Percentiles rank a stretch among this genome's conserved stretches.
phyloP scores from a whole-genome alignment of 352 stramenopile genomes.

The Pythium aristosporum region DNA sequence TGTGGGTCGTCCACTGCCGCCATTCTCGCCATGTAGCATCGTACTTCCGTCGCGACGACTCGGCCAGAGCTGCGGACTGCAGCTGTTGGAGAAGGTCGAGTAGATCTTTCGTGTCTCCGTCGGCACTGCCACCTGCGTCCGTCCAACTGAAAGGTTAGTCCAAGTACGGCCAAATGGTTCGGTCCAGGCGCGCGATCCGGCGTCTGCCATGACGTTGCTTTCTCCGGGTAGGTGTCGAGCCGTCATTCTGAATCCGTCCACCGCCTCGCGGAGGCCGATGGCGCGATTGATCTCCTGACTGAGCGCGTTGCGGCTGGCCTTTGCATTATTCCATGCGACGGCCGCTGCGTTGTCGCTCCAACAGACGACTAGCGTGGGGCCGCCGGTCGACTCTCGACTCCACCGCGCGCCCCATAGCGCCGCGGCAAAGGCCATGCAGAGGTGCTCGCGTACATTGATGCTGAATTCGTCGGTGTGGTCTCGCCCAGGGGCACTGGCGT shows the following conservation, averaged over 20 bases:
- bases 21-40: neutral
- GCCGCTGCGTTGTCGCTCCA: constrained; percentile 35
- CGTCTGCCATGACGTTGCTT: constrained; percentile 32
- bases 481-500: neutral
- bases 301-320: constrained; percentile 1
- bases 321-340: constrained; percentile 16
- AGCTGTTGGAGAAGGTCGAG: neutral
- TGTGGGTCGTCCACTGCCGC: neutral
- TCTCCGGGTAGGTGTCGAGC: constrained; percentile 16
- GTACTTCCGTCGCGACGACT: neutral
- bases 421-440: constrained; percentile 26
- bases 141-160: constrained; percentile 1
- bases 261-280: constrained; percentile 25
- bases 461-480: constrained; percentile 16
- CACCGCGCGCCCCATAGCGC: constrained; percentile 26
- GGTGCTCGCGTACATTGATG: constrained; percentile 36
- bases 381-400: neutral
- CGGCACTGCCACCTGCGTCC: neutral
- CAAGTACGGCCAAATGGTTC: constrained; percentile 6
- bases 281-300: constrained; percentile 39
- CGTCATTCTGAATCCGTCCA: constrained; percentile 22
- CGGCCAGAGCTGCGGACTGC: neutral
- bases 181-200: constrained; percentile 23
- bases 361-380: constrained; percentile 26
- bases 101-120: neutral